Conservation (phyloP, 805 yeast genomes). For the Yamadazyma akitaensis region DNA sequence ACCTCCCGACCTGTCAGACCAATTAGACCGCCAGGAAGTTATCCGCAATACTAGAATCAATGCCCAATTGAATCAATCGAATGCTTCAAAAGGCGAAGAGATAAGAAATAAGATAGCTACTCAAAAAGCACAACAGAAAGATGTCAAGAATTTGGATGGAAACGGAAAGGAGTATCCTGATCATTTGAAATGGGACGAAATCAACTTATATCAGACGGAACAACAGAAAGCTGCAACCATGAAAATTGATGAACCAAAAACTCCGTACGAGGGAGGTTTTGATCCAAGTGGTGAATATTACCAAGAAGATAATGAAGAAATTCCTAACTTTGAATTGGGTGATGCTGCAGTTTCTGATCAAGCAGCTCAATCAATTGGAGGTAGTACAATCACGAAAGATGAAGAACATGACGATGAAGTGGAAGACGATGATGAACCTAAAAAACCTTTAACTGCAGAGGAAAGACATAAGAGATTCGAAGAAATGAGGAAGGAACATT, state of each 20-base stretch:
- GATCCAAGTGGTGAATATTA: conserved; percentile 81
- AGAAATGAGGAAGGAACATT: conserved; percentile 76
- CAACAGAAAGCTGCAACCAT: conserved; percentile 69
- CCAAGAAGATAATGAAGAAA: conserved; percentile 59
- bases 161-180: conserved; percentile 14
- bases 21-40: conserved; percentile 64
- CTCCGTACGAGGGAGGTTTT: conserved; percentile 90
- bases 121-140: conserved; percentile 20
- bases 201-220: conserved; percentile 69
- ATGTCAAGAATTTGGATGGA: conserved; percentile 3
- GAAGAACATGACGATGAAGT: conserved; percentile 29
- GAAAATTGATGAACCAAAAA: conserved; percentile 92
- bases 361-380: conserved; percentile 35
- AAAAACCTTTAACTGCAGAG: conserved; percentile 44
- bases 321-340: conserved; percentile 55
- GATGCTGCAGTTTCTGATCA: conserved; percentile 29
- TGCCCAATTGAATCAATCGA: conserved; percentile 44
- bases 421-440: conserved; percentile 38
- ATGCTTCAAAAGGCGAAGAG: conserved; percentile 38
- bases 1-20: conserved; percentile 11
- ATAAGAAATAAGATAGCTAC: conserved; percentile 46
- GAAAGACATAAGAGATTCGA: conserved; percentile 69
- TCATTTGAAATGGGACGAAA: conserved; percentile 80
- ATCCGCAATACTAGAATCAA: conserved; percentile 75
- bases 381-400: conserved; percentile 32